These are phyloP conservation scores for Diaporthe sp. DNA, from an alignment of 2,329 filamentous ascomycete genomes.

Conservation along the genomic window DNA sequence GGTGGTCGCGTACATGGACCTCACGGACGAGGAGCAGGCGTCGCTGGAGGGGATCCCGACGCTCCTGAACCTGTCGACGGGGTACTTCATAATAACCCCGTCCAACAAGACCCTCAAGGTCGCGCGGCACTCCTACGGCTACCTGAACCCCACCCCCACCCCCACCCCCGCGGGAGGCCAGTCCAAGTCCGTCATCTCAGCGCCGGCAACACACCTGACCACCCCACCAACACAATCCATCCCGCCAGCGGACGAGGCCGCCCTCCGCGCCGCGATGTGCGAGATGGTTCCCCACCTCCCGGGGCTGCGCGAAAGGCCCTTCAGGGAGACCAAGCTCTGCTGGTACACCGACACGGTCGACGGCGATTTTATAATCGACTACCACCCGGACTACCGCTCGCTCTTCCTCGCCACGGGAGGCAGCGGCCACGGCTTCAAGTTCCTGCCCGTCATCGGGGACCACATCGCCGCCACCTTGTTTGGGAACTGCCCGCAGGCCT, in stretches of 20 bases:
- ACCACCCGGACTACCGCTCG: constrained; percentile 70
- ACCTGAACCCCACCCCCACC: constrained; percentile 60
- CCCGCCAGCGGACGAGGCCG: constrained; percentile 69
- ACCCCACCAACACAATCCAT: constrained; percentile 57
- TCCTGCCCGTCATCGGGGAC: constrained; percentile 73
- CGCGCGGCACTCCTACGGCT: constrained; percentile 76
- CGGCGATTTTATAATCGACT: constrained; percentile 77
- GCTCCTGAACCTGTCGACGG: constrained; percentile 75
- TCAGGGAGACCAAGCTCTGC: constrained; percentile 72
- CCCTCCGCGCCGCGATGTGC: constrained; percentile 69
- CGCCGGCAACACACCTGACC: constrained; percentile 60
- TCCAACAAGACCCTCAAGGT: constrained; percentile 71
- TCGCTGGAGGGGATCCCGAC: constrained; percentile 75
- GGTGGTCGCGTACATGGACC: constrained; percentile 78
- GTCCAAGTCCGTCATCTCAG: constrained; percentile 47
- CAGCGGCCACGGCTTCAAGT: constrained; percentile 76
- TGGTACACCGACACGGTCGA: constrained; percentile 82
- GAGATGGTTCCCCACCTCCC: constrained; percentile 70
- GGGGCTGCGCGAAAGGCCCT: constrained; percentile 67
- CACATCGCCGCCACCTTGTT: constrained; percentile 68
- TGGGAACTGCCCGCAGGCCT: constrained; percentile 56
- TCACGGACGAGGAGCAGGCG: constrained; percentile 78
- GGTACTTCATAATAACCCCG: constrained; percentile 81
- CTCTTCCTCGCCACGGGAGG: constrained; percentile 72
- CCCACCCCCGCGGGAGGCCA: too few species aligned